These are phyloP conservation scores for Suhomyces bokatorum DNA, from an alignment of 1,139 yeast species.

Conservation along the genomic window DNA sequence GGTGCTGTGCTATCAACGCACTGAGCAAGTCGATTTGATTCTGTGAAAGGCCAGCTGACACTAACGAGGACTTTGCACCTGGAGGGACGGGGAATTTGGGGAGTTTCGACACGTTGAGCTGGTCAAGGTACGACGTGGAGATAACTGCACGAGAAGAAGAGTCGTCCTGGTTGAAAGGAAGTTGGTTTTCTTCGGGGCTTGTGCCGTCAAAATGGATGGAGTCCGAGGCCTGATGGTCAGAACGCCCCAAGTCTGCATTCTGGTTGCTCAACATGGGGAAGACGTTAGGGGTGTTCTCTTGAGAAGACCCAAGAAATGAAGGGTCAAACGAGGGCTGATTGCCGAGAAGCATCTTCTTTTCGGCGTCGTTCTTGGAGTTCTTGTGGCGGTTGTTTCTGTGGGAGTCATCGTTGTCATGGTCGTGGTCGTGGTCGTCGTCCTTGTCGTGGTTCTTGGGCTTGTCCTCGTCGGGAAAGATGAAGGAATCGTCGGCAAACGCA, in stretches of 20 bases:
- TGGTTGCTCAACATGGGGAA: slow-evolving; percentile 6
- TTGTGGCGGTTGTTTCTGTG: neutral
- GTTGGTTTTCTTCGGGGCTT: neutral
- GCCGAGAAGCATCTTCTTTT: neutral
- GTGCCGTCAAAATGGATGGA: neutral
- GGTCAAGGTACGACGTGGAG: slow-evolving; percentile 11
- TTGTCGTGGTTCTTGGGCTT: slow-evolving; percentile 43
- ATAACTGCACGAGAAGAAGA: neutral
- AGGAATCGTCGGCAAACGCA: slow-evolving; percentile 78
- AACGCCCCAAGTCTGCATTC: neutral
- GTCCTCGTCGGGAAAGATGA: slow-evolving; percentile 77
- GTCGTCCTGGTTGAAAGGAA: neutral
- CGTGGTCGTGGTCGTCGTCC: slow-evolving; percentile 15
- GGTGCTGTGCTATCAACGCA: slow-evolving; percentile 72
- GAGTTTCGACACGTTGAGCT: slow-evolving; percentile 28
- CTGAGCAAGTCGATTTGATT: slow-evolving; percentile 72
- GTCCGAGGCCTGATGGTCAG: neutral
- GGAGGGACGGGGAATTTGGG: slow-evolving; percentile 72
- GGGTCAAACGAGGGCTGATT: slow-evolving; percentile 5
- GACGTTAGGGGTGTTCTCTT: slow-evolving; percentile 5
- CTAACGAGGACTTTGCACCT: slow-evolving; percentile 63
- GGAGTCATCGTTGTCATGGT: neutral
- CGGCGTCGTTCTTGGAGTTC: neutral
- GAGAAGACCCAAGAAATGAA: slow-evolving; percentile 8
- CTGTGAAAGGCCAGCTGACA: slow-evolving; percentile 62